These are phyloP conservation scores for Austroboletus niveus DNA, from an alignment of 1,284 basidiomycete species.

Conservation along the genomic window DNA sequence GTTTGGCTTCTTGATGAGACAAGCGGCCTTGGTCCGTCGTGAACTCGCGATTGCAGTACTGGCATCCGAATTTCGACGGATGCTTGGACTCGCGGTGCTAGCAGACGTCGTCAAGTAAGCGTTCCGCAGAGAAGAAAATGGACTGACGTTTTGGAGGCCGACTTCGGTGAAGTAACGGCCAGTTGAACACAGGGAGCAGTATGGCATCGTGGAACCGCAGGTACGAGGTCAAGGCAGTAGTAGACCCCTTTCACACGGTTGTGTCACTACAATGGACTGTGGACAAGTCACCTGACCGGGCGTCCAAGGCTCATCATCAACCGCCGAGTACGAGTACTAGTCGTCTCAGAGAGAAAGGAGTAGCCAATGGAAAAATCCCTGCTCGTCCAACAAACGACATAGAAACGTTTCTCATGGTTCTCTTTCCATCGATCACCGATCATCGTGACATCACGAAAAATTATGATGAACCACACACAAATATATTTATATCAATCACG, in stretches of 20 bases:
- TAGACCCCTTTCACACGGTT: constrained; percentile 11
- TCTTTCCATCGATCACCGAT: not conserved
- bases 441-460: not conserved
- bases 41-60: constrained; percentile 19
- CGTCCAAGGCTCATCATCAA: too few relatives aligned
- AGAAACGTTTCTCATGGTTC: too few relatives aligned
- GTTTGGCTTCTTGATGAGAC: constrained; percentile 13
- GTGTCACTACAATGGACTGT: too few relatives aligned
- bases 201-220: constrained; percentile 13
- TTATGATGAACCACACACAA: not conserved
- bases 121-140: not conserved
- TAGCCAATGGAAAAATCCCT: too few relatives aligned
- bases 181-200: constrained; percentile 15
- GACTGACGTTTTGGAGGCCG: constrained; percentile 19
- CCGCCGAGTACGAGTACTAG: too few relatives aligned
- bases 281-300: not conserved
- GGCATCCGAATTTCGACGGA: constrained; percentile 5
- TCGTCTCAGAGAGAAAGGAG: too few relatives aligned
- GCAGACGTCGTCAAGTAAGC: not conserved
- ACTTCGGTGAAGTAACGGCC: constrained; percentile 14
- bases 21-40: constrained; percentile 7
- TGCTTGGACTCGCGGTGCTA: constrained; percentile 24
- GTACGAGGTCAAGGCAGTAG: not conserved
- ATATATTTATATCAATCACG: constrained; percentile 8
- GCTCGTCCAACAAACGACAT: too few relatives aligned